Conservation (phyloP, 108 stramenopile species). For the Schizochytrium sp. region DNA sequence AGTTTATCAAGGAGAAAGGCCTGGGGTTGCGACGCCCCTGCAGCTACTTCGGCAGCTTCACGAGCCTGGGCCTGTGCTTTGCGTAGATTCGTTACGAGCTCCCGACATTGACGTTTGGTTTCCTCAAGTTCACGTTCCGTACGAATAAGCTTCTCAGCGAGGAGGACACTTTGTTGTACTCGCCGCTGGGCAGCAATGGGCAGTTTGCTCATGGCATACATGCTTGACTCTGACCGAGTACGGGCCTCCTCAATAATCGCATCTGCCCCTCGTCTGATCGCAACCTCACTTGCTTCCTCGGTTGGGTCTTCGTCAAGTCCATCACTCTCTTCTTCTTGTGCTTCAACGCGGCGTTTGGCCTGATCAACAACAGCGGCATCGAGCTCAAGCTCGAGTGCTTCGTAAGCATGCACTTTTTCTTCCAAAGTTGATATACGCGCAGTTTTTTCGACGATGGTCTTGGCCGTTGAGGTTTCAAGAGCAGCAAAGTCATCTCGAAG, state of each 20-base stretch:
- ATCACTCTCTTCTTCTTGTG: background rate
- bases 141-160: constrained; percentile 5
- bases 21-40: constrained; percentile 19
- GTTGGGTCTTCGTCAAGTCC: background rate
- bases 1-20: constrained; percentile 43
- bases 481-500: constrained; percentile 48
- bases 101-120: background rate
- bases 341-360: background rate
- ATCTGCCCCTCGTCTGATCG: background rate
- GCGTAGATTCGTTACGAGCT: background rate
- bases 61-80: background rate
- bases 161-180: constrained; percentile 41
- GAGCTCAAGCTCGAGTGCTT: constrained; percentile 37
- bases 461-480: constrained; percentile 48
- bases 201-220: background rate
- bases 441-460: background rate
- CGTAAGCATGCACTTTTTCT: constrained; percentile 48
- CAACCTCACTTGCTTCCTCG: background rate
- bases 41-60: background rate
- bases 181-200: constrained; percentile 55
- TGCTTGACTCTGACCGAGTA: background rate
- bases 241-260: background rate
- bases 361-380: constrained; percentile 42
- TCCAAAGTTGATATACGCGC: constrained; percentile 38
- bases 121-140: constrained; percentile 18